Evolutionary conservation across 2,329 filamentous ascomycete genomes (phyloP), one percentile per base, ranked within the genome.

Genomic region (Apiospora arundinis): DNA sequence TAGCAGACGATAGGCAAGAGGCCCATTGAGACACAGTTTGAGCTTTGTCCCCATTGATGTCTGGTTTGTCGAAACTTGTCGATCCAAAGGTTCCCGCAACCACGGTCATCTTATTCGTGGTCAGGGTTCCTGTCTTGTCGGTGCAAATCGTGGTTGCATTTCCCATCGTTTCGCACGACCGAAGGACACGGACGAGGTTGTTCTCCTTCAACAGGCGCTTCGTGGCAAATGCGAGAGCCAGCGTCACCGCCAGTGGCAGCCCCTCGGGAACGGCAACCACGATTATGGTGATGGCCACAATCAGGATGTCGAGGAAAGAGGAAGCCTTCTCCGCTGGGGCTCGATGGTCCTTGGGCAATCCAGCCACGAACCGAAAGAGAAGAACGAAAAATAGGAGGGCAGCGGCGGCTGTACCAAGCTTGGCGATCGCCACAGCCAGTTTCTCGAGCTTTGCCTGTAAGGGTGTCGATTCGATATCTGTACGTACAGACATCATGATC

Each of bases 71-170:
- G 49, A 81, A 81, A 67, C 74, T 78, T 28, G 77, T 80, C 67
- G 77, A 79, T 42, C 92, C 92, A 52, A 93, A 81, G 6, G 91
- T 91, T 8, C 92, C 92, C 37, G 92, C 91, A 42, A 95, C 92
- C 1, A 94, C 92, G 0, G 91, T 92, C 91, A 93, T 93, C 80
- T 91, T 90, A 78, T 93, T 93, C 72, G 92, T 91, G 0, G 92
- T 94, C 23, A 94, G 82, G 5, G 92, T 94, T 68, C 92, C 92
- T 1, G 92, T 94, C 81, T 94, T 94, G 80, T 94, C 93, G 4
- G 93, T 95, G 81, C 93, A 95, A 46, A 95, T 92, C 0, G 92
- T 92, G 1, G 90, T 92, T 40, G 90, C 90, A 75, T 93, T 93
- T 6, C 91, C 91, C 90, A 92, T 92, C 3, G 90, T 92, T 79